These are phyloP conservation scores for Venturiaceae sp. DNA, from an alignment of 2,329 filamentous ascomycete genomes.

Conservation along the genomic window DNA sequence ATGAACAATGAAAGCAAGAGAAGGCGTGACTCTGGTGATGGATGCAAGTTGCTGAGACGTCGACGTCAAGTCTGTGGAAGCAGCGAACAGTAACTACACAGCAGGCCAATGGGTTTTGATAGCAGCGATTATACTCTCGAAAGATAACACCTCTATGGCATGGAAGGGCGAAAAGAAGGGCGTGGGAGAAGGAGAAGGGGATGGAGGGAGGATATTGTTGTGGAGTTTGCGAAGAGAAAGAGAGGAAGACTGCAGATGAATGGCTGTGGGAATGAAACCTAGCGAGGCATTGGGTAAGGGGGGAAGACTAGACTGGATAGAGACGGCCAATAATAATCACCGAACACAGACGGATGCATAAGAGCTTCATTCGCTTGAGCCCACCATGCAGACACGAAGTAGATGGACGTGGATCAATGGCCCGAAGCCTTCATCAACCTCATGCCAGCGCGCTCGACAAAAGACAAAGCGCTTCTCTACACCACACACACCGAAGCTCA, in stretches of 20 bases:
- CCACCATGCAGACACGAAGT: too few species aligned
- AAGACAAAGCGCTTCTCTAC: not conserved
- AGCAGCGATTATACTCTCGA: not conserved
- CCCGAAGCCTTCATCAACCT: too few species aligned
- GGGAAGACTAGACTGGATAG: not conserved
- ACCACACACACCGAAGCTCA: not conserved
- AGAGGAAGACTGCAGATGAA: not conserved
- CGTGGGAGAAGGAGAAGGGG: not conserved
- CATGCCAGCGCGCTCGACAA: not conserved
- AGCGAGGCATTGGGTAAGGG: not conserved
- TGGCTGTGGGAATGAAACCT: not conserved
- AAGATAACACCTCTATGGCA: not conserved
- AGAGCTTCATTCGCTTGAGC: too few species aligned
- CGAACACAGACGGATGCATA: too few species aligned
- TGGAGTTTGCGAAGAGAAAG: not conserved
- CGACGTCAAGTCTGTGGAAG: not conserved
- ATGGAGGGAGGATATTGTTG: not conserved
- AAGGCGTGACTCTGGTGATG: not conserved
- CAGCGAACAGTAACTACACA: not conserved
- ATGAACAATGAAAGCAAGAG: not conserved
- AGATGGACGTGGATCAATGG: too few species aligned
- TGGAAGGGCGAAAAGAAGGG: not conserved
- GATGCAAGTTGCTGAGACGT: not conserved
- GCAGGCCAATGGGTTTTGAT: not conserved
- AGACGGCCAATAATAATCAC: not conserved